phyloP scores from a whole-genome alignment of 306 rosid species.

The Vigna angularis region DNA sequence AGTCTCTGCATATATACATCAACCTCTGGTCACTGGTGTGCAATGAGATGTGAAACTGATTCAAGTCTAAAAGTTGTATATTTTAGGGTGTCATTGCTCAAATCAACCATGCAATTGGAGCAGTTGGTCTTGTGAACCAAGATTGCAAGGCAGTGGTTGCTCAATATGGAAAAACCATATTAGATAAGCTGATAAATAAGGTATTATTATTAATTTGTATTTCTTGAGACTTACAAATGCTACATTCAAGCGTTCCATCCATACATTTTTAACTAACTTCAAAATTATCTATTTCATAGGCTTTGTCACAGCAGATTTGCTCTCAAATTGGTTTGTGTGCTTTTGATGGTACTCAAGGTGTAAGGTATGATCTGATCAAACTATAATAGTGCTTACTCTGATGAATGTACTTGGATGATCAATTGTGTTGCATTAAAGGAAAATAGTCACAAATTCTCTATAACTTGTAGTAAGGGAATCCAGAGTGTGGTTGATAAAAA shows the following conservation, averaged over 20 bases:
- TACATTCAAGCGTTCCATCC: background rate
- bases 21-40: no score
- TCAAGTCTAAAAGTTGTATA: background rate
- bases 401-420: background rate
- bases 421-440: background rate
- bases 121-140: constrained; percentile 47
- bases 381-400: background rate
- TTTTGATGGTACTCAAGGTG: constrained; percentile 45
- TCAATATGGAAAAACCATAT: constrained; percentile 49
- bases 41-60: no score
- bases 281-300: constrained; percentile 39
- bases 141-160: constrained; percentile 49
- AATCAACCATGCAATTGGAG: constrained; percentile 58
- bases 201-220: constrained; percentile 3
- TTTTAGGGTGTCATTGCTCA: constrained; percentile 47
- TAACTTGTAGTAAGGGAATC: constrained; percentile 53
- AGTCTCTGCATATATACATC: no score
- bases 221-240: constrained; percentile 1
- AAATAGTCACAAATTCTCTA: constrained; percentile 1
- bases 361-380: constrained; percentile 48
- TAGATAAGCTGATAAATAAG: constrained; percentile 47
- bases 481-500: constrained; percentile 64
- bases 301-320: constrained; percentile 47
- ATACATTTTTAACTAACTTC: background rate
- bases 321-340: constrained; percentile 55